phyloP scores from a whole-genome alignment of 2,329 filamentous ascomycete species.

The Cytospora mali region DNA sequence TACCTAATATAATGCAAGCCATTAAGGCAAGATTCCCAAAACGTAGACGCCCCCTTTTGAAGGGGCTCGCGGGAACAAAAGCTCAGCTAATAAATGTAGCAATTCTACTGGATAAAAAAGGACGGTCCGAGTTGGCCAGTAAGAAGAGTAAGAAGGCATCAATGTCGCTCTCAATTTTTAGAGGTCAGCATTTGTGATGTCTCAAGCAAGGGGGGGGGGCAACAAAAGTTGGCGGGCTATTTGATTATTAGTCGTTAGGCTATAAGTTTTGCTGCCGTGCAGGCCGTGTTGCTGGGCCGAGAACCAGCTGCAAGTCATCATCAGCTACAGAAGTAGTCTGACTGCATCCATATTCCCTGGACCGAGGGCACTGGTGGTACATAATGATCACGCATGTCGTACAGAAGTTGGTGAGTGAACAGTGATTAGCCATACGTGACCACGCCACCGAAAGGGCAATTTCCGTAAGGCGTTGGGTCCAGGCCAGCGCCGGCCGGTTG shows the following conservation, averaged over 20 bases:
- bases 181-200: conserved; percentile 8
- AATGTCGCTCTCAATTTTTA: conserved; percentile 4
- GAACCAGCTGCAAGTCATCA: background rate
- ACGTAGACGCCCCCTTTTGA: background rate
- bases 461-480: background rate
- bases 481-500: background rate
- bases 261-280: too few relatives aligned
- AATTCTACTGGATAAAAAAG: conserved; percentile 1
- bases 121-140: conserved; percentile 11
- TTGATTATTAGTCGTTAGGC: background rate
- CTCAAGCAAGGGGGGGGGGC: conserved; percentile 7
- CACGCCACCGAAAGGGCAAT: background rate
- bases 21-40: background rate
- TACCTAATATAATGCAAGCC: background rate
- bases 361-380: background rate
- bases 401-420: background rate
- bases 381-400: background rate
- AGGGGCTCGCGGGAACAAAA: background rate
- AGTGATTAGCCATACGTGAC: background rate
- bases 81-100: background rate
- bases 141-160: too few relatives aligned
- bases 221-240: background rate
- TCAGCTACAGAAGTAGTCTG: background rate
- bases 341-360: background rate
- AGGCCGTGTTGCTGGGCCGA: background rate